Conservation (phyloP, 106 monocot genomes). For the Dendrobium officinale region DNA sequence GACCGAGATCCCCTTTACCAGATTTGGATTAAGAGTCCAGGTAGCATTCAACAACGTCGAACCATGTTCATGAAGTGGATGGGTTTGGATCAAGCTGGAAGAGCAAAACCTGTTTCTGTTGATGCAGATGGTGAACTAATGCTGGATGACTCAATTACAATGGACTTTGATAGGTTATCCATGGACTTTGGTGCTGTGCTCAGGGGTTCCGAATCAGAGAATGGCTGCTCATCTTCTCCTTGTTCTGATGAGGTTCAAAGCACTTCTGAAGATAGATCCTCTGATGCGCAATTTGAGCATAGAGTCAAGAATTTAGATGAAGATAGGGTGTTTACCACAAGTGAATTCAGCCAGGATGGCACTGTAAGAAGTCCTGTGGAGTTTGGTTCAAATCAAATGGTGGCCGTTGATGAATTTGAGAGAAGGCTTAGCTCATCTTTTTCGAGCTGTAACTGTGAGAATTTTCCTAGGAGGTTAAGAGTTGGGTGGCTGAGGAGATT, state of each 20-base stretch:
- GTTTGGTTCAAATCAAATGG: conserved; percentile 22
- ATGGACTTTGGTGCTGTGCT: conserved; percentile 20
- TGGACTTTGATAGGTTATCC: conserved; percentile 17
- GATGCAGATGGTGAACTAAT: background rate
- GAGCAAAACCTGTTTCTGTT: background rate
- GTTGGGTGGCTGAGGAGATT: conserved; percentile 59
- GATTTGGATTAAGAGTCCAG: conserved; percentile 33
- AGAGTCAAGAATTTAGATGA: conserved; percentile 45
- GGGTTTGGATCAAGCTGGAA: conserved; percentile 35
- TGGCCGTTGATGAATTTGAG: conserved; percentile 26
- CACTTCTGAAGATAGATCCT: conserved; percentile 12
- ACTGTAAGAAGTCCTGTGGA: conserved; percentile 20
- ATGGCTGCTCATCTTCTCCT: conserved; percentile 12
- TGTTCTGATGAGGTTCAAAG: conserved; percentile 18
- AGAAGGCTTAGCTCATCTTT: conserved; percentile 20
- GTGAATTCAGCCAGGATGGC: conserved; percentile 21
- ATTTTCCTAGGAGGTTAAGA: conserved; percentile 18
- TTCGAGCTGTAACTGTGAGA: conserved; percentile 13
- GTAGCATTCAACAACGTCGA: conserved; percentile 52
- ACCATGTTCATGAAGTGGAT: conserved; percentile 43
- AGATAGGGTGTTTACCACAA: conserved; percentile 24
- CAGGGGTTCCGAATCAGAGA: conserved; percentile 20
- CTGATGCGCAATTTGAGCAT: conserved; percentile 13
- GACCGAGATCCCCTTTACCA: conserved; percentile 14
- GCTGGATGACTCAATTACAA: background rate